Evolutionary conservation across 257 asterid species (phyloP).

Genomic region (Avicennia marina): DNA sequence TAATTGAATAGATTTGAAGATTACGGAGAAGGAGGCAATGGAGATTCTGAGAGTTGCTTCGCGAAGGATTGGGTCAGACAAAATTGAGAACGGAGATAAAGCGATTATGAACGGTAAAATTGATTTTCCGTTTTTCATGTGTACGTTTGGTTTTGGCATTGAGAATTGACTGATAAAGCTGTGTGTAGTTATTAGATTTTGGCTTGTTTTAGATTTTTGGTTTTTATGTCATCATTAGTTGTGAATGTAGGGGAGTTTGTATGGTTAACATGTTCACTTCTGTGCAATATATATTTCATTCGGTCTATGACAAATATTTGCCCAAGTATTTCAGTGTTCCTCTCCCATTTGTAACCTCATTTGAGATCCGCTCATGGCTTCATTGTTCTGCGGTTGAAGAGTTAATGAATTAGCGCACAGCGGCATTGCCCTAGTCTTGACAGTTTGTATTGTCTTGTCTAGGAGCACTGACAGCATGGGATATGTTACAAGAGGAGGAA

Average conservation of each 20-base stretch:
- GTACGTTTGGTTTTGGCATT: too few relatives aligned
- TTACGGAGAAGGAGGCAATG: slow-evolving; percentile 62
- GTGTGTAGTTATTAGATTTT: not conserved
- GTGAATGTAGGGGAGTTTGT: not conserved
- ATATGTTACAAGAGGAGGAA: slow-evolving; percentile 82
- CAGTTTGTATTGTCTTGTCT: slow-evolving; percentile 8
- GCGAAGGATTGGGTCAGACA: slow-evolving; percentile 44
- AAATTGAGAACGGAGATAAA: slow-evolving; percentile 33
- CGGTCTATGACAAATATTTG: not conserved
- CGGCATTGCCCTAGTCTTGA: too few relatives aligned
- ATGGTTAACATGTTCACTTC: too few relatives aligned
- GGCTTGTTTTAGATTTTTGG: not conserved
- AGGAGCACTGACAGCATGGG: slow-evolving; percentile 98
- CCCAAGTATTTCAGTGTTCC: not conserved
- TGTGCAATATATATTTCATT: not conserved
- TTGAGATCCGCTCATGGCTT: not conserved
- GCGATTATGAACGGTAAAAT: slow-evolving; percentile 57
- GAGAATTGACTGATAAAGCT: slow-evolving; percentile 9
- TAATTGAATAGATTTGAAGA: slow-evolving; percentile 46
- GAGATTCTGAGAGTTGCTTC: slow-evolving; percentile 55
- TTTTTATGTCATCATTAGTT: too few relatives aligned
- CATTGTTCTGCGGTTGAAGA: slow-evolving; percentile 7
- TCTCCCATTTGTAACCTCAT: not conserved
- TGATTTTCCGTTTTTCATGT: not conserved
- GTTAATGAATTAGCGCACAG: not conserved